These are phyloP conservation scores for Lipomyces yamanashiensis DNA, from an alignment of 805 yeast species.

Conservation along the genomic window DNA sequence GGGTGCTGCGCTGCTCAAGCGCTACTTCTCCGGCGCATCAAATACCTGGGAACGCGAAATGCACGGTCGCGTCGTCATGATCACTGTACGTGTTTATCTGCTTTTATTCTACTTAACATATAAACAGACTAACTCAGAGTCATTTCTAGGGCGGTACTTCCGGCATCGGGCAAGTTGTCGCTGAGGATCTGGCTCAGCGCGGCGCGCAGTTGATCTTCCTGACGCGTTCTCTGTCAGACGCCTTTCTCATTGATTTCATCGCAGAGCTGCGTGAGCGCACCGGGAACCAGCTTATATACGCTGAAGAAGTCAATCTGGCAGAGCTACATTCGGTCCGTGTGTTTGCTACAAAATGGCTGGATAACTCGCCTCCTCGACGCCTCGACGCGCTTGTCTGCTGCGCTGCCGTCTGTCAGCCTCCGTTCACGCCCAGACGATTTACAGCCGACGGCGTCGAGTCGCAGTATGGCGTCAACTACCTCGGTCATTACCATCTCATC, in stretches of 20 bases:
- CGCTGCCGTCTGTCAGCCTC: conserved; percentile 82
- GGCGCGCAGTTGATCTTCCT: conserved; percentile 89
- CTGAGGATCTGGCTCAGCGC: conserved; percentile 67
- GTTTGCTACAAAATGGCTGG: conserved; percentile 94
- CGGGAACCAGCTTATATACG: conserved; percentile 75
- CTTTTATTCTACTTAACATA: neutral
- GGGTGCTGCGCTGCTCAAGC: conserved; percentile 58
- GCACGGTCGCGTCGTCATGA: conserved; percentile 75
- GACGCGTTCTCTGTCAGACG: conserved; percentile 64
- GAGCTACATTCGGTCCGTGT: conserved; percentile 76
- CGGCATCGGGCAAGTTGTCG: conserved; percentile 82
- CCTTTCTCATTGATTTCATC: conserved; percentile 80
- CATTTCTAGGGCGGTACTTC: conserved; percentile 77
- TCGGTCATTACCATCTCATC: conserved; percentile 79
- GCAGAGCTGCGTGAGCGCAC: conserved; percentile 74
- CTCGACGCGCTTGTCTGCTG: conserved; percentile 87
- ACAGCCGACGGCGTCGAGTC: conserved; percentile 83
- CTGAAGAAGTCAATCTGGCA: conserved; percentile 85
- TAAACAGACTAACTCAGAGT: neutral
- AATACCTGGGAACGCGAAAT: conserved; percentile 93
- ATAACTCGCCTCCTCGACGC: conserved; percentile 86
- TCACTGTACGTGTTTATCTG: conserved; percentile 40
- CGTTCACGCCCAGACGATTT: conserved; percentile 63
- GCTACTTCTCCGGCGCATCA: conserved; percentile 74
- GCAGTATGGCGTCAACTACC: conserved; percentile 82